These are phyloP conservation scores for Luffa aegyptiaca DNA, from an alignment of 306 rosid genomes.

Conservation along the genomic window DNA sequence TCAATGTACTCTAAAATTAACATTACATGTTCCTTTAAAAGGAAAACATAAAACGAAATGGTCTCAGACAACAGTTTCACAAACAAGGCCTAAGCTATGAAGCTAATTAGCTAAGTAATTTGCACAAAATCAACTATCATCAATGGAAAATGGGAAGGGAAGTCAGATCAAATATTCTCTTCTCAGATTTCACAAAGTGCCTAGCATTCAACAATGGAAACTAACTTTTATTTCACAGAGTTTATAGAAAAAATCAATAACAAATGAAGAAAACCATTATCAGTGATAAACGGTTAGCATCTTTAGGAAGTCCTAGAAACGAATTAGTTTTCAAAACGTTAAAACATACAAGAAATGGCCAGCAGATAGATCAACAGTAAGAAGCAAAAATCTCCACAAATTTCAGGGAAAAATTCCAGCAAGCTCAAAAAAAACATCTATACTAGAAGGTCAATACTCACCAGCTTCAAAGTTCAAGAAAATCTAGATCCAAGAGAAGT, in stretches of 20 bases:
- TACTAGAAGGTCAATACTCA: constrained; percentile 31
- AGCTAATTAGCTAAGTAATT: background rate
- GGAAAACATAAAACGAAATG: background rate
- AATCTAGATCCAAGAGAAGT: constrained; percentile 33
- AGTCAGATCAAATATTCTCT: background rate
- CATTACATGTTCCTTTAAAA: background rate
- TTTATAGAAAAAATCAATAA: background rate
- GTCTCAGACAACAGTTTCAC: background rate
- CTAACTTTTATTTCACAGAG: background rate
- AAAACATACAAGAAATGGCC: background rate
- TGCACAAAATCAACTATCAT: background rate
- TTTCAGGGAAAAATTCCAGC: background rate
- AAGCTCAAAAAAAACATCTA: background rate
- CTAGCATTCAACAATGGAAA: background rate
- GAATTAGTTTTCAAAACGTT: background rate
- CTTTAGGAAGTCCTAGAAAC: background rate
- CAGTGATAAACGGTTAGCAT: background rate
- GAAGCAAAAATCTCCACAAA: background rate
- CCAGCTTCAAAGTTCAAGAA: constrained; percentile 33
- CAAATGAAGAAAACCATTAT: background rate
- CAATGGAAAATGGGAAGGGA: background rate
- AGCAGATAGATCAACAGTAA: background rate
- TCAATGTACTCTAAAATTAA: background rate
- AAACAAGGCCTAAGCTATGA: background rate
- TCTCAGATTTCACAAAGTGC: background rate